These are phyloP conservation scores for Nicotiana tomentosiformis DNA, from an alignment of 257 asterid genomes.

Conservation along the genomic window DNA sequence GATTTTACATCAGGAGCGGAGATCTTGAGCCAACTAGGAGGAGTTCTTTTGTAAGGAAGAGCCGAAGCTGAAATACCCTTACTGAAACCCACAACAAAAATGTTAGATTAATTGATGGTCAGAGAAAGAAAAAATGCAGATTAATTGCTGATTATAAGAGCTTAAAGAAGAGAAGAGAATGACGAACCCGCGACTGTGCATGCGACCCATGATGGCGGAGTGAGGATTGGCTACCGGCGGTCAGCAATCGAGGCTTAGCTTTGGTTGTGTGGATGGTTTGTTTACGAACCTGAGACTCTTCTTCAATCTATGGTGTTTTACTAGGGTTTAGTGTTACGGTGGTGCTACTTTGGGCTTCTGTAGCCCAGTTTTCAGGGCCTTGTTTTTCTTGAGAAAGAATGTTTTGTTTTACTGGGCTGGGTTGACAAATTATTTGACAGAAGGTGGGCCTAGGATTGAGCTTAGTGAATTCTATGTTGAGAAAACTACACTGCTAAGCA, in stretches of 20 bases:
- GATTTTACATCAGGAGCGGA: slow-evolving; percentile 50
- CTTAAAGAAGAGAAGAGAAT: not conserved
- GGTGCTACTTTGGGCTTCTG: not conserved
- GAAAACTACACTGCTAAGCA: too few species aligned
- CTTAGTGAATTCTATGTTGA: not conserved
- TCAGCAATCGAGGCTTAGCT: not conserved
- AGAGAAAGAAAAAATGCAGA: not conserved
- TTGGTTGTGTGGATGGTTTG: not conserved
- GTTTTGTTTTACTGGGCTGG: not conserved
- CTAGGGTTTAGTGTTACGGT: slow-evolving; percentile 27
- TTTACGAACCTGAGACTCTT: not conserved
- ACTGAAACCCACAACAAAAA: slow-evolving; percentile 25
- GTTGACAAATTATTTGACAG: not conserved
- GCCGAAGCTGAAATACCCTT: slow-evolving; percentile 92
- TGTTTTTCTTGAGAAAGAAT: not conserved
- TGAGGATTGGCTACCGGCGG: not conserved
- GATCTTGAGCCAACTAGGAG: slow-evolving; percentile 81
- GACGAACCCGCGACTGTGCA: slow-evolving; percentile 79
- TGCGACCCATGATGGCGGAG: slow-evolving; percentile 74
- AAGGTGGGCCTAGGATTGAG: not conserved
- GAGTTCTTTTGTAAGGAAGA: slow-evolving; percentile 76
- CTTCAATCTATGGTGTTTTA: not conserved
- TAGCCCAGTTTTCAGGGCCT: not conserved
- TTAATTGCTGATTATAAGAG: not conserved
- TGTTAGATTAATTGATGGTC: not conserved